Base-by-base conservation (phyloP, 176 grass and related monocot genomes). In the Juncus effusus region DNA sequence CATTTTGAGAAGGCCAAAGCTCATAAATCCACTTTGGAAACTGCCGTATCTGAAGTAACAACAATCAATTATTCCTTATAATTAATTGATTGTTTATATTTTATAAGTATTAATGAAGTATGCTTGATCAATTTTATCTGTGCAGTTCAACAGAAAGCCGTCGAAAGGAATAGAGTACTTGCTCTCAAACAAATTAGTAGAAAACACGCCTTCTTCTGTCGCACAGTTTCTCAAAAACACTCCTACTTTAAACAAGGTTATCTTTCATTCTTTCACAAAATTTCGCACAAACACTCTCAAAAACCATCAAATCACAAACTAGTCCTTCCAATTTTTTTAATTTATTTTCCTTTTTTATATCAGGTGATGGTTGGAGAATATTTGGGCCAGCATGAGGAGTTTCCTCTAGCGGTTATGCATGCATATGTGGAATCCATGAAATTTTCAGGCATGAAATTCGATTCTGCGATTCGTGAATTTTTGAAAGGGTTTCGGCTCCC, bases 1-100 rank as follows among this genome's bases (percentile, higher is more conserved):
- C 89, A 99, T 65, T 99, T 99, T 90, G 95, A 99, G 73, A 94
- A 83, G 72, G 95, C 95, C 64, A 99, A 99, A 90, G 89, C 95
- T 84, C 95, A 99, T 60, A 99, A 99, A 78, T 94, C 86, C 50
- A 99, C 95, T 60, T 76, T 99, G 85, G 95, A 99, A 76, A 83
- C 95, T 67, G 89, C 83, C 67, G 64, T 94, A 58, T 80, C 86
- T 70, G 95, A 94, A 88, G 95, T 99, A 75, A 63, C n/a, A 61
- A 42, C 52, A 51, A 37, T 64, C 42, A 36, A 54, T 79, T 83
- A 36, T 55, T 28, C 13, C 19, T 61, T 64, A 39, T 76, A 63
- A 12, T 37, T 52, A 40, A 66, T 69, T 64, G 3, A 38, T 36
- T 57, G 54, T 68, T 61, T 39, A 7, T 10, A 12, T 40, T 28